Conservation (phyloP, 345 rosid genomes). For the Murraya koenigii region DNA sequence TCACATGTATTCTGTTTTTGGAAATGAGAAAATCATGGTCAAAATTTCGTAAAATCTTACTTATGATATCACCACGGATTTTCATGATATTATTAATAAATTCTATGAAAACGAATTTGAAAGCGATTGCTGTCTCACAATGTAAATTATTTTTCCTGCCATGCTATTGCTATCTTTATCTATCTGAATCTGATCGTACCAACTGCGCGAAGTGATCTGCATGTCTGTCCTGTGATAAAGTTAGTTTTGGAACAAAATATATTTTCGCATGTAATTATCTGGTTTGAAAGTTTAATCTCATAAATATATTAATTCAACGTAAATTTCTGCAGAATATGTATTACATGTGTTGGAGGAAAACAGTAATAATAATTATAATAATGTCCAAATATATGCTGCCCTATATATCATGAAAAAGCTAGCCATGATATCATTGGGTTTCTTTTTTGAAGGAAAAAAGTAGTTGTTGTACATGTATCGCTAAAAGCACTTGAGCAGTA, state of each 20-base stretch:
- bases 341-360: no score
- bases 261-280: background rate
- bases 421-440: background rate
- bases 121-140: background rate
- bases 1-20: constrained; percentile 8
- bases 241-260: no score
- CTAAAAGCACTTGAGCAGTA: background rate
- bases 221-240: background rate
- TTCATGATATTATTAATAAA: background rate
- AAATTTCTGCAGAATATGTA: no score
- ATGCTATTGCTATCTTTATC: background rate
- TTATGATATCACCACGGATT: background rate
- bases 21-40: constrained; percentile 19
- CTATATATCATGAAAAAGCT: background rate
- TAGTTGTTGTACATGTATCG: background rate
- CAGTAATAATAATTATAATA: background rate
- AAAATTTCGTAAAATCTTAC: background rate
- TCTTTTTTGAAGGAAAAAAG: background rate
- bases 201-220: background rate
- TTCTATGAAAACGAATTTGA: background rate
- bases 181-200: background rate
- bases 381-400: background rate
- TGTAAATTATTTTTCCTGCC: background rate
- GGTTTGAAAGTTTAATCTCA: background rate
- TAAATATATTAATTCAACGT: background rate